phyloP scores from a whole-genome alignment of 2,329 filamentous ascomycete genomes.

The Ophiostoma australiae region DNA sequence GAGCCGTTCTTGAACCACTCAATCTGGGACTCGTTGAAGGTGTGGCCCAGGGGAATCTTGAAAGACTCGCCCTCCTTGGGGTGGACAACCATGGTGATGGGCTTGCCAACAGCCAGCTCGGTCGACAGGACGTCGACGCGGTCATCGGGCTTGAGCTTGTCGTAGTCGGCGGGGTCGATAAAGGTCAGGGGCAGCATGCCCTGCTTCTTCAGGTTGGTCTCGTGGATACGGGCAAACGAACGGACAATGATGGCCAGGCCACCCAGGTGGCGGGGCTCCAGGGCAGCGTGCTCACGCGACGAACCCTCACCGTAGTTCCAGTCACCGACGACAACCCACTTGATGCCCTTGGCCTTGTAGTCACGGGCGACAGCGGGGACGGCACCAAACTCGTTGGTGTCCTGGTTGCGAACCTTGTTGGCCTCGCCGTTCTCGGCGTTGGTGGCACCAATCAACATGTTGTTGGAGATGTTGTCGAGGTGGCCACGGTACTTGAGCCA shows the following conservation, averaged over 20 bases:
- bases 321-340: conserved; percentile 97
- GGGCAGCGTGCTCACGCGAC: conserved; percentile 95
- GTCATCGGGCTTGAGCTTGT: conserved; percentile 91
- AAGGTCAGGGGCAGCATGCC: conserved; percentile 99
- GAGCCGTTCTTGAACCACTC: conserved; percentile 99
- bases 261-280: conserved; percentile 95
- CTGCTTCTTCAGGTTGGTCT: conserved; percentile 99
- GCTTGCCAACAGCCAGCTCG: conserved; percentile 85
- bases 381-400: conserved; percentile 75
- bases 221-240: conserved; percentile 97
- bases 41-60: conserved; percentile 82
- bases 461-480: conserved; percentile 99
- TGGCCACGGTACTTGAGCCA: conserved; percentile 99
- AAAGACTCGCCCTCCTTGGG: conserved; percentile 78
- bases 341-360: conserved; percentile 95
- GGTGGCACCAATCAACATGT: conserved; percentile 97
- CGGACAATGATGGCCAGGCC: conserved; percentile 95
- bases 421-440: conserved; percentile 94
- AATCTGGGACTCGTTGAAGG: conserved; percentile 96
- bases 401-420: conserved; percentile 93
- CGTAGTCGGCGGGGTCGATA: conserved; percentile 89
- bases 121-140: conserved; percentile 87
- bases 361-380: conserved; percentile 93
- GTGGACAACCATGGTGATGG: conserved; percentile 86
- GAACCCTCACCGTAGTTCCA: conserved; percentile 99